Evolutionary conservation across 163 green algal species (phyloP), one percentile per base, ranked within the genome.

Genomic region (Smithsoniella earleae): DNA sequence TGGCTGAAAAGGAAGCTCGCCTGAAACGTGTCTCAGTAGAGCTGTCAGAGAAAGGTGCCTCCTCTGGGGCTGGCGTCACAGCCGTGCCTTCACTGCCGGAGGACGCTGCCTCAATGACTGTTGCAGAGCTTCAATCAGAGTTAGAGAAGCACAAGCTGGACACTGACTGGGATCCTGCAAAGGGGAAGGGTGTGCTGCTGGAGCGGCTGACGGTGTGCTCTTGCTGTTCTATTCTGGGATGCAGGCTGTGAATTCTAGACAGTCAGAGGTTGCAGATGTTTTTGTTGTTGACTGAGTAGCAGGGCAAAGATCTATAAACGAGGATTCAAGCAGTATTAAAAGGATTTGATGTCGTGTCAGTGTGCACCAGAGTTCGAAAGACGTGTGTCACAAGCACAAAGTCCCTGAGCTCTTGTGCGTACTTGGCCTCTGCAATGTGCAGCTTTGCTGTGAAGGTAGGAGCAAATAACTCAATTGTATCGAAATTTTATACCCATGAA

Each of bases 161-260:
- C 49, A 64, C 49, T 25, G 49, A 64, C 1, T 64, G 49, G 49
- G 49, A 64, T 18, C 49, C 49, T 27, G 49, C 49, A 64, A 64
- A 64, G 1, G 49, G 49, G 25, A 64, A 64, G 49, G 49, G 8
- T 13, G 49, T 64, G 49, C 49, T 64, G 8, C 25, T 64, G 8
- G 49, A 64, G 25, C 49, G 49, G 25, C 49, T 64, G 8, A 64
- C 49, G 49, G 49, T 64, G 49, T 1, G 49, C 4, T 10, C 0
- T 13, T 27, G 25, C 0, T 18, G 6, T 10, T 6, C 49, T 27
- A 25, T 36, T 27, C 49, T n/a, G n/a, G n/a, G n/a, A n/a, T n/a
- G n/a, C n/a, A n/a, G n/a, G n/a, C n/a, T n/a, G n/a, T n/a, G n/a
- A n/a, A n/a, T n/a, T n/a, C n/a, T n/a, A n/a, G n/a, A n/a, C n/a